These are phyloP conservation scores for Mrakia frigida DNA, from an alignment of 768 basidiomycete species.

Conservation along the genomic window DNA sequence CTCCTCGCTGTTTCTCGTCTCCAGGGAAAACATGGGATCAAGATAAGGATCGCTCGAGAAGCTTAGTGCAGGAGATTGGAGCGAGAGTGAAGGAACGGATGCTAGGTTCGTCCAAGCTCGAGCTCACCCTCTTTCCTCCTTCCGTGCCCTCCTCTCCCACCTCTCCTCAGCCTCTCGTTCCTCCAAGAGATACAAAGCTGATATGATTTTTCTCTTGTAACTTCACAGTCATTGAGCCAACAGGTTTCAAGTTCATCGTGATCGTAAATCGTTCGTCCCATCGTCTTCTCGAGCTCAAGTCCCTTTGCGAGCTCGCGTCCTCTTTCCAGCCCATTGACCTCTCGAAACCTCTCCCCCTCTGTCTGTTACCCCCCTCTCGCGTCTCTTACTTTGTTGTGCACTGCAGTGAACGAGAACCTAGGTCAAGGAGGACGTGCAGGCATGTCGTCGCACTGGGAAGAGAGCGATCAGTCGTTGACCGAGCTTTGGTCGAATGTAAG, in stretches of 20 bases:
- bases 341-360: not conserved
- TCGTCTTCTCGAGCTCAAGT: not conserved
- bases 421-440: constrained; percentile 12
- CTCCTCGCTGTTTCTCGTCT: not conserved
- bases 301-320: not conserved
- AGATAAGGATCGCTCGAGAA: not conserved
- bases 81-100: not conserved
- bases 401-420: constrained; percentile 12
- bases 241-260: constrained; percentile 8
- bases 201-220: not conserved
- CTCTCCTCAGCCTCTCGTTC: not conserved
- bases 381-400: not conserved
- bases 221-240: not conserved
- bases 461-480: not conserved
- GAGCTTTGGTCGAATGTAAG: constrained; percentile 8
- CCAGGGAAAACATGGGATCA: constrained; percentile 5
- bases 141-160: not conserved
- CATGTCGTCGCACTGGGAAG: constrained; percentile 11
- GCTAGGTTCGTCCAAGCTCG: not conserved
- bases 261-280: not conserved
- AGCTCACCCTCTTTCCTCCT: not conserved
- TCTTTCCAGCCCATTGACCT: not conserved
- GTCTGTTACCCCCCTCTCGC: not conserved
- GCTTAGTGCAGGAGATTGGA: not conserved
- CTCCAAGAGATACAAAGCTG: too few species aligned